These are phyloP conservation scores for Candida tallmaniae DNA, from an alignment of 805 yeast genomes.

Conservation along the genomic window DNA sequence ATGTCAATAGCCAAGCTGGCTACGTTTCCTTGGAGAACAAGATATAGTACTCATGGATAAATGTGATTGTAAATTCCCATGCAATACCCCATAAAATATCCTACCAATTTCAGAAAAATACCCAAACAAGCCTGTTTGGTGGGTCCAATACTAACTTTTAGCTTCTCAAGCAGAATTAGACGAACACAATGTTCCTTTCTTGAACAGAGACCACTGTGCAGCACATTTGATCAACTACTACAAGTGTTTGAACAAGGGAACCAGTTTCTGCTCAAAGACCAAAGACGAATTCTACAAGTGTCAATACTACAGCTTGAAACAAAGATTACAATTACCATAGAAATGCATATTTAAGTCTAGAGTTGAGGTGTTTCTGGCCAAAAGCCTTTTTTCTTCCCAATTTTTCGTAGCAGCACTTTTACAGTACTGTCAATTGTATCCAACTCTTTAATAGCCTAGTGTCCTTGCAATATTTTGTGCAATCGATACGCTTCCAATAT, in stretches of 20 bases:
- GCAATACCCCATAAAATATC: background rate
- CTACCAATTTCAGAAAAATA: no score
- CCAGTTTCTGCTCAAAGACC: slow-evolving; percentile 33
- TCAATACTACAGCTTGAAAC: slow-evolving; percentile 38
- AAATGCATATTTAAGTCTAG: no score
- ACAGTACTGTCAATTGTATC: no score
- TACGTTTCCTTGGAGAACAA: no score
- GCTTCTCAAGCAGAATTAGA: slow-evolving; percentile 35
- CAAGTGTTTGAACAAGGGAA: slow-evolving; percentile 41
- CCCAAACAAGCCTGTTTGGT: background rate
- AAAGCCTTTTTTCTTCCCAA: no score
- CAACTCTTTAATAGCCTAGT: no score
- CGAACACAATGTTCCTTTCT: slow-evolving; percentile 37
- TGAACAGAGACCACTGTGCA: slow-evolving; percentile 43
- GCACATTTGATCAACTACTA: slow-evolving; percentile 38
- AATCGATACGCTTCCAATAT: background rate
- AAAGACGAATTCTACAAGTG: slow-evolving; percentile 43
- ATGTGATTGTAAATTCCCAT: background rate
- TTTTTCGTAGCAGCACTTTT: no score
- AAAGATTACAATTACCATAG: slow-evolving; percentile 33
- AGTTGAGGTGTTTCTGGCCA: no score
- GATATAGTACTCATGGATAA: background rate
- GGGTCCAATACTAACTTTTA: slow-evolving; percentile 2
- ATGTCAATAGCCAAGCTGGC: no score
- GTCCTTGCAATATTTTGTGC: no score